phyloP scores from a whole-genome alignment of 2,329 filamentous ascomycete species.

The Fusarium armeniacum region DNA sequence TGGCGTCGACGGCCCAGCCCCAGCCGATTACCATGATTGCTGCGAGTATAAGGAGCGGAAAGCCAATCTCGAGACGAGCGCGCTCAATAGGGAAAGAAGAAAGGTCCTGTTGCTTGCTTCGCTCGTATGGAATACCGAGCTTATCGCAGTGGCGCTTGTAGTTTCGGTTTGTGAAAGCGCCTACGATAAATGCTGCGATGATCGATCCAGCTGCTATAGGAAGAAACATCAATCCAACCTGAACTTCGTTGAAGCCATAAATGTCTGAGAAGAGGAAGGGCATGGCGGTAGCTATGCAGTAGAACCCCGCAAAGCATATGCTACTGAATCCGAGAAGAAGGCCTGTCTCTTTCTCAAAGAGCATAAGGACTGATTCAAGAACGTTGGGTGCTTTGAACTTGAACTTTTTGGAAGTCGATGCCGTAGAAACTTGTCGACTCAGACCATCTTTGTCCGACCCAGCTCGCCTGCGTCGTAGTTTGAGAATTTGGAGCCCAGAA shows the following conservation, averaged over 20 bases:
- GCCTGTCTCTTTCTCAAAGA: conserved; percentile 60
- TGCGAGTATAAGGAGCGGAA: conserved; percentile 66
- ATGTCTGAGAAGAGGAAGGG: conserved; percentile 61
- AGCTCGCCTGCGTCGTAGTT: conserved; percentile 34
- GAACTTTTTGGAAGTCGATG: conserved; percentile 45
- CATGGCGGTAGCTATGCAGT: conserved; percentile 62
- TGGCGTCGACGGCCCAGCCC: conserved; percentile 65
- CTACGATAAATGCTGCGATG: conserved; percentile 61
- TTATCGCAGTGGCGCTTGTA: conserved; percentile 72
- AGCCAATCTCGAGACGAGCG: conserved; percentile 63
- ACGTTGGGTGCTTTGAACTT: conserved; percentile 59
- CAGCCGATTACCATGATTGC: conserved; percentile 63
- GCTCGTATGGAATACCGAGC: conserved; percentile 66
- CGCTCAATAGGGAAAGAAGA: conserved; percentile 65
- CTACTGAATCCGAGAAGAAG: conserved; percentile 61
- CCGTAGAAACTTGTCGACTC: conserved; percentile 29
- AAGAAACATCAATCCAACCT: conserved; percentile 68
- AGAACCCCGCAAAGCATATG: conserved; percentile 65
- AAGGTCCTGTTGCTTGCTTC: conserved; percentile 65
- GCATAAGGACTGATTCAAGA: conserved; percentile 57
- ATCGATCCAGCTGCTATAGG: conserved; percentile 66
- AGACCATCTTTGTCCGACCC: conserved; percentile 19
- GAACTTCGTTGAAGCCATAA: conserved; percentile 71
- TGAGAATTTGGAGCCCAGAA: conserved; percentile 53
- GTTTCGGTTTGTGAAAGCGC: conserved; percentile 75